Base-by-base conservation (phyloP, 75 land plant species). In the Adiantum capillusveneris region DNA sequence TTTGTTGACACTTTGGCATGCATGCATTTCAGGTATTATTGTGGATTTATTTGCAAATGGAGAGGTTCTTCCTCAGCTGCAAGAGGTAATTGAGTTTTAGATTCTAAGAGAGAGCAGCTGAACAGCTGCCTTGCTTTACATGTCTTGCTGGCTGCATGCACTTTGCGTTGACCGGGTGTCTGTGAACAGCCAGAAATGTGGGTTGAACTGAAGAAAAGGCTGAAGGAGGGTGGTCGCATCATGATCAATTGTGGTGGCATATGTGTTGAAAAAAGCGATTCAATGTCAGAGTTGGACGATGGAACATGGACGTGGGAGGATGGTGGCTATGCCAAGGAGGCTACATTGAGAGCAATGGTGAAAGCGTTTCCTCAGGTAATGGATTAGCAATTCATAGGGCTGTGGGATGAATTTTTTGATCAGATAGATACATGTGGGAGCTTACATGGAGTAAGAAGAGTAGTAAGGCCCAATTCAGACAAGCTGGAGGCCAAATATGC, bases 201-300 rank as follows among this genome's bases (percentile, higher is more conserved):
- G 93, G 44, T 81, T 67, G 70, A 77, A 25, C 45, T 88, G 25
- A 65, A 64, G 14, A 62, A 68, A 24, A 84, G 54, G 59, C 54
- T 88, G 64, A 75, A 69, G 73, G 76, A 77, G 0, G 64, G 77
- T 25, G 93, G 93, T 14, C 78, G 93, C 18, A 64, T 88, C 53
- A 88, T 88, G 85, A 72, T 81, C 16, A 84, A 88, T 27, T 88
- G 93, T 69, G 88, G 84, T 53, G 93, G 84, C 6, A 53, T 52
- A 24, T 53, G 62, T 57, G 65, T 62, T 26, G 75, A 57, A 64
- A 52, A 36, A 26, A 53, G 45, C 6, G 56, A 51, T 31, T 34
- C 48, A 31, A 26, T 20, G 22, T 29, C 59, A 22, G 42, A 29
- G 22, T 12, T 11, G 5, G 65, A 62, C 18, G 39, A 70, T 43